Conservation (phyloP, 1,284 basidiomycete species). For the Sphaerobolus stellatus region DNA sequence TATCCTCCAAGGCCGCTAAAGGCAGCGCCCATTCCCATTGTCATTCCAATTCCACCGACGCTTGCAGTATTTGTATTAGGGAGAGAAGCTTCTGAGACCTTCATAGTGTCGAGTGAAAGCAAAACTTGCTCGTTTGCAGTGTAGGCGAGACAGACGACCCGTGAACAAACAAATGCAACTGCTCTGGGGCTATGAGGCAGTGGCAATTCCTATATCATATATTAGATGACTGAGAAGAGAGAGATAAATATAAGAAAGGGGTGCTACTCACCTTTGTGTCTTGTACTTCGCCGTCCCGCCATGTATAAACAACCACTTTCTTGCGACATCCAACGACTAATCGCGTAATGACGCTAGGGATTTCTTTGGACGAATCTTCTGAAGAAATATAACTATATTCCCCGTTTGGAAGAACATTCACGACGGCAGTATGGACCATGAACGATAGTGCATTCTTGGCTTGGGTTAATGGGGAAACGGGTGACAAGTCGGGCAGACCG, state of each 20-base stretch:
- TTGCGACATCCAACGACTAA: slow-evolving; percentile 85
- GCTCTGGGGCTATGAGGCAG: slow-evolving; percentile 85
- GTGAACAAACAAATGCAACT: slow-evolving; percentile 65
- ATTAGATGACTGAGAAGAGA: slow-evolving; percentile 4
- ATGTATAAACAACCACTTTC: slow-evolving; percentile 82
- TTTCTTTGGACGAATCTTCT: slow-evolving; percentile 27
- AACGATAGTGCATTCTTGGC: slow-evolving; percentile 83
- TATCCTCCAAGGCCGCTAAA: slow-evolving; percentile 84
- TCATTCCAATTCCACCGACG: slow-evolving; percentile 39
- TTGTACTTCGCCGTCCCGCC: slow-evolving; percentile 83
- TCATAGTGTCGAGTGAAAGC: slow-evolving; percentile 64
- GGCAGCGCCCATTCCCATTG: slow-evolving; percentile 66
- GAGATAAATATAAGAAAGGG: slow-evolving; percentile 14
- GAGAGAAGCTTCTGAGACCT: slow-evolving; percentile 55
- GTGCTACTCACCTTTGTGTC: slow-evolving; percentile 58
- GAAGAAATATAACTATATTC: slow-evolving; percentile 17
- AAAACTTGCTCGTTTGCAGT: slow-evolving; percentile 72
- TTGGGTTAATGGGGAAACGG: slow-evolving; percentile 67
- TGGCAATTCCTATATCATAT: slow-evolving; percentile 61
- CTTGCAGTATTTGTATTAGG: slow-evolving; percentile 44
- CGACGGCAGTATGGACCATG: slow-evolving; percentile 64
- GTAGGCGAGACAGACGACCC: slow-evolving; percentile 73
- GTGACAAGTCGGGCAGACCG: slow-evolving; percentile 63
- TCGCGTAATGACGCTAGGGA: slow-evolving; percentile 67
- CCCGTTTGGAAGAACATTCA: slow-evolving; percentile 34